Evolutionary conservation across 1,284 basidiomycete genomes (phyloP), one percentile per base, ranked within the genome.

Genomic region (Pascua sp.): DNA sequence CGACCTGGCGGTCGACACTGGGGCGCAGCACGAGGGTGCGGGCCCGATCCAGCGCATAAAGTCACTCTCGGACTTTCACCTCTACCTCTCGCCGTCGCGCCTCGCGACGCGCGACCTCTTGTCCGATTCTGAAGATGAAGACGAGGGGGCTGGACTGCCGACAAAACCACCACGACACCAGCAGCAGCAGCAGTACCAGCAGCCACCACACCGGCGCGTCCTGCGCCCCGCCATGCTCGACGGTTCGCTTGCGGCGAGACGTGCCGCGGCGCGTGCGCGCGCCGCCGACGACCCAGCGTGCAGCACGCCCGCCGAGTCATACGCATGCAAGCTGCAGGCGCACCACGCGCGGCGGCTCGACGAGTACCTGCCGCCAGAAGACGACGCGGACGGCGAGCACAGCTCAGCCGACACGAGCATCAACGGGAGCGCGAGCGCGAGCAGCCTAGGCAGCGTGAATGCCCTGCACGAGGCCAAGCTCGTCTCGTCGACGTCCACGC

Each of bases 21-120:
- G 32, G 5, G 43, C 18, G 12, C 32, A 32, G 32, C 39, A 47
- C 8, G 24, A 32, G 24, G 24, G 24, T 32, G 3, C 24, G 24
- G 24, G 24, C 12, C 38, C 67, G 4, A 40, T 73, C 16, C 68
- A 70, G 44, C 61, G 70, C 18, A 73, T 74, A 42, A 72, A 71
- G 49, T 70, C 68, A 0, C 54, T 77, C 11, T 69, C 72, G 7
- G 67, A 77, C 55, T 78, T 78, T 59, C 71, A 73, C 43, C 71
- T 78, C 0, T 75, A 78, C 57, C 67, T 78, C 10, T 78, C 76
- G 0, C 75, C 76, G 0, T 76, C 75, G 1, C 62, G 76, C 17
- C 58, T 73, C 11, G 72, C 73, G 9, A 63, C 75, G 52, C 60
- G 74, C 38, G 70, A 73, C 52, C 57, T 75, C 3, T 56, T 74